A percentile compares a stretch with the other conserved stretches of the same genome.
Conservation (phyloP, 768 basidiomycete species). For the Gymnopilus dilepis region DNA sequence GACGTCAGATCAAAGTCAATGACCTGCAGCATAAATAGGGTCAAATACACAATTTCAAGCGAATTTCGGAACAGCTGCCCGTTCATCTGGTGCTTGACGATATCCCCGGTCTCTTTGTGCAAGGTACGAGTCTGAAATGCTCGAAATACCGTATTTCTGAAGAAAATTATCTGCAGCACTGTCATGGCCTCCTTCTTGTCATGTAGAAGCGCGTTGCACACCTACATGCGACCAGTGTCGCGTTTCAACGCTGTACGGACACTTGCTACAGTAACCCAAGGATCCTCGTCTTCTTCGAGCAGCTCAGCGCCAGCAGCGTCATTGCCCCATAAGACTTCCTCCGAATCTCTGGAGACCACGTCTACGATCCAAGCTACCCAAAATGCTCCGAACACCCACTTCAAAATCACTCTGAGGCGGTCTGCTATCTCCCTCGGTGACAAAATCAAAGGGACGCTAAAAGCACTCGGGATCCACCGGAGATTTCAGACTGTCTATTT, state of each 20-base stretch:
- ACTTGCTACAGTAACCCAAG: slow-evolving; percentile 15
- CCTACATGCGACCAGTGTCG: slow-evolving; percentile 17
- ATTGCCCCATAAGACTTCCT: not conserved
- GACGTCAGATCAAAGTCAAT: not conserved
- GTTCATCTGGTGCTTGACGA: too few relatives aligned
- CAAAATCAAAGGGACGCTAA: slow-evolving; percentile 72
- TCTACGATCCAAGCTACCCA: not conserved
- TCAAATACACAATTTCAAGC: not conserved
- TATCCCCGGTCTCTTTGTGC: too few relatives aligned
- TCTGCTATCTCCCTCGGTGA: slow-evolving; percentile 85
- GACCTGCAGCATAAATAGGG: not conserved
- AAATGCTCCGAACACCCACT: slow-evolving; percentile 64
- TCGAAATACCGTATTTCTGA: too few relatives aligned
- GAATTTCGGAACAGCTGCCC: too few relatives aligned
- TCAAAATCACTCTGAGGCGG: slow-evolving; percentile 86
- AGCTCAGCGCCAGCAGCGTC: slow-evolving; percentile 13
- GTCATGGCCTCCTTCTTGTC: slow-evolving; percentile 9
- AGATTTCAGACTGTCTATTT: slow-evolving; percentile 88
- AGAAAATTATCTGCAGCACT: too few relatives aligned
- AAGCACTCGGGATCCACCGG: slow-evolving; percentile 82
- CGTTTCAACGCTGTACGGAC: slow-evolving; percentile 15
- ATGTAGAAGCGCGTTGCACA: slow-evolving; percentile 20
- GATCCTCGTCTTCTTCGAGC: slow-evolving; percentile 5
- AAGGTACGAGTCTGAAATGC: too few relatives aligned
- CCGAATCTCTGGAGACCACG: not conserved